These are phyloP conservation scores for Paecilomyces variotii DNA, from an alignment of 2,329 filamentous ascomycete species.

Conservation along the genomic window DNA sequence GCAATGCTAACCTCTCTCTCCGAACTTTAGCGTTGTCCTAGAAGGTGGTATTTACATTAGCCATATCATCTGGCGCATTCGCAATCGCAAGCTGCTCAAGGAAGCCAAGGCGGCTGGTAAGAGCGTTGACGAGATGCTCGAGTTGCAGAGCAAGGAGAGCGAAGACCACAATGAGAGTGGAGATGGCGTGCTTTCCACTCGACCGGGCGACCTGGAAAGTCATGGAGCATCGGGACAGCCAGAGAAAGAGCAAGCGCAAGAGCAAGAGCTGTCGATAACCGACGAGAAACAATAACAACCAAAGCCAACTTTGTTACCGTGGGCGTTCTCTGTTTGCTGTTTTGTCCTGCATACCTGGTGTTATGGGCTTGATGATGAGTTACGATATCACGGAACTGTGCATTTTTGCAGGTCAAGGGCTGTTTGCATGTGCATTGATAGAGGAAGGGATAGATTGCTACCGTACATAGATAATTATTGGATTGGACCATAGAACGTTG, in stretches of 20 bases:
- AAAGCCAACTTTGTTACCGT: too few relatives aligned
- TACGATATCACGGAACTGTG: background rate
- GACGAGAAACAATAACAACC: background rate
- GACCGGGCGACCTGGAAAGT: slow-evolving; percentile 2
- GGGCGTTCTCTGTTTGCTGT: background rate
- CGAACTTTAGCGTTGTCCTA: slow-evolving; percentile 40
- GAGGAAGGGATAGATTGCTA: background rate
- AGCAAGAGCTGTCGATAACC: background rate
- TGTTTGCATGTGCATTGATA: background rate
- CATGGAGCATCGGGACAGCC: background rate
- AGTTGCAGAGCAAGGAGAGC: slow-evolving; percentile 3
- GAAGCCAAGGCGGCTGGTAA: slow-evolving; percentile 45
- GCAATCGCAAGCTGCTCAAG: slow-evolving; percentile 45
- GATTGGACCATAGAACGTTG: background rate
- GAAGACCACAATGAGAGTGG: slow-evolving; percentile 5
- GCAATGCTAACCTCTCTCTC: background rate
- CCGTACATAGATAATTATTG: background rate
- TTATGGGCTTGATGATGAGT: background rate
- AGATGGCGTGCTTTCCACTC: background rate
- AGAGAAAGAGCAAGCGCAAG: background rate
- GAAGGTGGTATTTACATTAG: slow-evolving; percentile 54
- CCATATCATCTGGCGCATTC: slow-evolving; percentile 52
- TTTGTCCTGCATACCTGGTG: background rate
- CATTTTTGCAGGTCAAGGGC: background rate
- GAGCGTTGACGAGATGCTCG: slow-evolving; percentile 49